Conservation (phyloP, 768 basidiomycete genomes). For the Daedaleopsis sinensis region DNA sequence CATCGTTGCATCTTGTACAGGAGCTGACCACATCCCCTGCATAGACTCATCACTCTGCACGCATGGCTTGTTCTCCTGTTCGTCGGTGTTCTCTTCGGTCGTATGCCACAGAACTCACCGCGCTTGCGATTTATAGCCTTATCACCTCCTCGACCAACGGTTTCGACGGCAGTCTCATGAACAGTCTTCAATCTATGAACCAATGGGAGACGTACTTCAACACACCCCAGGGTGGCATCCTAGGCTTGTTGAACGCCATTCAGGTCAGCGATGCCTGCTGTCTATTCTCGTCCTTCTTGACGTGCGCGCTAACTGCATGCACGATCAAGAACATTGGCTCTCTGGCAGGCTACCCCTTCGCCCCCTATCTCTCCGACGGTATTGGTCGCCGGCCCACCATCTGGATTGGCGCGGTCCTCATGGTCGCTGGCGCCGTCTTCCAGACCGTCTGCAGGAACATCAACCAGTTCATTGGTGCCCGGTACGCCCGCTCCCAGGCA, state of each 20-base stretch:
- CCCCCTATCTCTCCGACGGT: constrained; percentile 72
- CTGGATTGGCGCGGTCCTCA: too few relatives aligned
- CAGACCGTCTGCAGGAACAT: too few relatives aligned
- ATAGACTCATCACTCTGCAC: constrained; percentile 63
- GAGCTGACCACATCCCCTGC: too few relatives aligned
- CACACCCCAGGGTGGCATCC: constrained; percentile 53
- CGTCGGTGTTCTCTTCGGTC: constrained; percentile 23
- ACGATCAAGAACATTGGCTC: constrained; percentile 63
- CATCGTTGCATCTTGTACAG: too few relatives aligned
- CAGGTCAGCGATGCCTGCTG: too few relatives aligned
- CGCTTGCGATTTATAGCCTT: constrained; percentile 42
- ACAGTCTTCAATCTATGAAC: constrained; percentile 68
- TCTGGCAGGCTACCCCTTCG: constrained; percentile 68
- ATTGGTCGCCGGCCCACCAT: constrained; percentile 69
- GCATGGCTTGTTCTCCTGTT: constrained; percentile 72
- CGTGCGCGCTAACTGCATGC: too few relatives aligned
- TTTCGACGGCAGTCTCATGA: constrained; percentile 81
- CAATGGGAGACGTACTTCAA: constrained; percentile 68
- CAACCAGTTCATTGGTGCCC: too few relatives aligned
- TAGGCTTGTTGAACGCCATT: constrained; percentile 75
- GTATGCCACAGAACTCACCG: neutral
- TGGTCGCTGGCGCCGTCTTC: too few relatives aligned
- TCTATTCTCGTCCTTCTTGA: too few relatives aligned
- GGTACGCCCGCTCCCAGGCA: constrained; percentile 71
- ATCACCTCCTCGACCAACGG: constrained; percentile 79